These are phyloP conservation scores for Emmonsia crescens DNA, from an alignment of 2,329 filamentous ascomycete species.

Conservation along the genomic window DNA sequence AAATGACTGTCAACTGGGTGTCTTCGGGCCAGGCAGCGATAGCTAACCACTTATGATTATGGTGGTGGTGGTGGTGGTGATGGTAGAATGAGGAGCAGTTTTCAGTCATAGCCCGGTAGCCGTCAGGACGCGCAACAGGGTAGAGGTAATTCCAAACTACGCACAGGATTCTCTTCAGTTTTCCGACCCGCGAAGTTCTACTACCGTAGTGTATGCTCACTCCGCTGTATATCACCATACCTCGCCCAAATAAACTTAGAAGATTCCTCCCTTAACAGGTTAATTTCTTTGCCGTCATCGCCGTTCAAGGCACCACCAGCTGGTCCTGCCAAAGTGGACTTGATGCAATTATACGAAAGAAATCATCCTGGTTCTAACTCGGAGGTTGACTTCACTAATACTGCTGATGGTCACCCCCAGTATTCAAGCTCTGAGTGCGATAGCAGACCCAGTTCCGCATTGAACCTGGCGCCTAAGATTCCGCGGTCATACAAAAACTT, in stretches of 20 bases:
- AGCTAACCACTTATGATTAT: not conserved
- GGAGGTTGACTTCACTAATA: not conserved
- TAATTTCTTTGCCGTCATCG: not conserved
- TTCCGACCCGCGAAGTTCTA: not conserved
- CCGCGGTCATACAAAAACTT: not conserved
- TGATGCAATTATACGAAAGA: not conserved
- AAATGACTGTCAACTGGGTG: not conserved
- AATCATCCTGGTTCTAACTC: not conserved
- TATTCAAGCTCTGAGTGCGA: not conserved
- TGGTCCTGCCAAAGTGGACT: not conserved
- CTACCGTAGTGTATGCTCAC: not conserved
- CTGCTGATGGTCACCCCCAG: no score
- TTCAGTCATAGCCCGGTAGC: not conserved
- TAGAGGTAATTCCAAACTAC: not conserved
- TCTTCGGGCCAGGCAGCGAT: not conserved
- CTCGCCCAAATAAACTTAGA: not conserved
- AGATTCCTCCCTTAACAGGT: not conserved
- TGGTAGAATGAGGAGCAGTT: not conserved
- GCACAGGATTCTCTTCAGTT: not conserved
- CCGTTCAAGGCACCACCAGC: not conserved
- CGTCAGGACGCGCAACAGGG: not conserved
- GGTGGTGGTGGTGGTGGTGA: not conserved
- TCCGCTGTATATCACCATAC: not conserved
- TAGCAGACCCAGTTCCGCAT: no score
- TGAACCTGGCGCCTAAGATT: not conserved